Conservation (phyloP, 2,329 filamentous ascomycete genomes). For the Trichoderma asperellum region DNA sequence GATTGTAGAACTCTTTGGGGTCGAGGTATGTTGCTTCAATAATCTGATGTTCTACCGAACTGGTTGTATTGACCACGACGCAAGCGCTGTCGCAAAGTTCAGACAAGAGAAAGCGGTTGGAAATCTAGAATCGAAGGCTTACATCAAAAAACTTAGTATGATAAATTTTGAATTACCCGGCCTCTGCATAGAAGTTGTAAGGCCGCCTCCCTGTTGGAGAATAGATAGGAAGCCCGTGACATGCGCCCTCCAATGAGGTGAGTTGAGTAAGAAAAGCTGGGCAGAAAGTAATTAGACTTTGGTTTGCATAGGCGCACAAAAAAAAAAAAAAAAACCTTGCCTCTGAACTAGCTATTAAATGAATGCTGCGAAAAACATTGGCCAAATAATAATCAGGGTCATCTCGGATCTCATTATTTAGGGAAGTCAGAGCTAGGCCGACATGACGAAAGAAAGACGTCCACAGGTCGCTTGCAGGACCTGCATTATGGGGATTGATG, state of each 20-base stretch:
- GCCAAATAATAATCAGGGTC: neutral
- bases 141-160: conserved; percentile 20
- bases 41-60: conserved; percentile 8
- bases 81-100: neutral
- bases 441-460: conserved; percentile 19
- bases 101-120: neutral
- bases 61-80: conserved; percentile 18
- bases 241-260: conserved; percentile 22
- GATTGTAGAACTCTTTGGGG: neutral
- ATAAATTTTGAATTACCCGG: neutral
- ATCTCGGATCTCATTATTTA: conserved; percentile 12
- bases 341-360: conserved; percentile 16
- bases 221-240: conserved; percentile 18
- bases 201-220: conserved; percentile 2
- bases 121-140: neutral
- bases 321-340: neutral
- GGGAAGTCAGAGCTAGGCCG: conserved; percentile 10
- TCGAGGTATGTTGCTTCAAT: neutral
- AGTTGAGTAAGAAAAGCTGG: conserved; percentile 12
- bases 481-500: conserved; percentile 4
- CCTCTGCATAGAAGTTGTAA: neutral
- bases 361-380: conserved; percentile 19
- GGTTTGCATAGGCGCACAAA: neutral
- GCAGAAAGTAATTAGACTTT: neutral
- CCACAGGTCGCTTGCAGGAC: conserved; percentile 19